Evolutionary conservation across 1,284 basidiomycete species (phyloP), one percentile per base, ranked within the genome.

Genomic region (Boletus calvinii): DNA sequence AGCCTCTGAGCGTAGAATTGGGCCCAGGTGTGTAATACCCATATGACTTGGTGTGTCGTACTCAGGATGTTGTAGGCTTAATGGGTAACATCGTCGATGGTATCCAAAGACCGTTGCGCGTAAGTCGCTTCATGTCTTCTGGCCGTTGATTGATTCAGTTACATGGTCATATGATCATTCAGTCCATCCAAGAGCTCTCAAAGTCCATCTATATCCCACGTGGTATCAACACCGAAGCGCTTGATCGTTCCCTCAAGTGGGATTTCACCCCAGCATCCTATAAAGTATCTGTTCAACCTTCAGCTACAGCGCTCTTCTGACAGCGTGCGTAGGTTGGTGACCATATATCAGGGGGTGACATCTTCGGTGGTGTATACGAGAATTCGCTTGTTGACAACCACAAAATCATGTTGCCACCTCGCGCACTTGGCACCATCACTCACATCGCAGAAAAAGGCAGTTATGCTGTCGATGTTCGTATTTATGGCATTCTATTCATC

Each of bases 1-100:
- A 99, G 73, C 96, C 96, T 35, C 83, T 99, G 52, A 94, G 90
- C 70, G 97, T 99, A 55, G 96, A 99, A 71, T 83, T 99, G 43
- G 96, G 96, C 50, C 96, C 96, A 67, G 95, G 95, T 92, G 65
- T 53, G 63, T 57, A 34, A 31, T 11, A 18, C 13, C 1, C 11
- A 38, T 40, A 29, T 53, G 32, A 1, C 20, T 39, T 17, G 11
- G 7, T 30, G 31, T 45, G 32, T 44, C 45, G 12, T 53, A 37
- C 50, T 57, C 36, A 66, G 17, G 22, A 11, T 38, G 24, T 29
- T 32, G 9, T 55, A 94, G 93, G 93, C 64, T 77, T 99, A 54
- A 98, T 99, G 96, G 88, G 87, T 37, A 98, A 99, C 72, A 99
- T 99, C 66, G 95, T 98, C 66, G 95, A 98, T 74, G 94, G 94